These are phyloP conservation scores for Septoria petroselini DNA, from an alignment of 2,329 filamentous ascomycete genomes.

Conservation along the genomic window DNA sequence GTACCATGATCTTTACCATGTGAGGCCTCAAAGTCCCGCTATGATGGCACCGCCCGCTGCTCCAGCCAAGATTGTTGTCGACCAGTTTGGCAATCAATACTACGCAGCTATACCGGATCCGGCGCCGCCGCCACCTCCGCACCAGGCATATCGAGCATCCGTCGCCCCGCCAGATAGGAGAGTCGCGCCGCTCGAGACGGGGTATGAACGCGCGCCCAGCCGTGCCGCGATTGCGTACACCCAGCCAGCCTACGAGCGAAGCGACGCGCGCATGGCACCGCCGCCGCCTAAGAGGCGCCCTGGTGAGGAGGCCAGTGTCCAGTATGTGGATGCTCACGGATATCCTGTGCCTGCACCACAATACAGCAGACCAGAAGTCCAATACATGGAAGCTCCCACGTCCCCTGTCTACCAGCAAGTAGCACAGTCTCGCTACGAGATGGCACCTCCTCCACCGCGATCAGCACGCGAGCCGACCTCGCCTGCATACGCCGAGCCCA, in stretches of 20 bases:
- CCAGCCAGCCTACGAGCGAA: constrained; percentile 43
- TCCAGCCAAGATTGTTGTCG: constrained; percentile 65
- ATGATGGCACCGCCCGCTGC: constrained; percentile 47
- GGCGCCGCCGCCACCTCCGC: constrained; percentile 24
- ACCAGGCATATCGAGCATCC: constrained; percentile 49
- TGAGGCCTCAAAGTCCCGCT: constrained; percentile 40
- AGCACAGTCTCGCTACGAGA: constrained; percentile 22
- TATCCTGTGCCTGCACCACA: constrained; percentile 26
- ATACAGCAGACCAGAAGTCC: constrained; percentile 15
- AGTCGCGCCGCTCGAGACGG: constrained; percentile 40
- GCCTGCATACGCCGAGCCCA: constrained; percentile 25
- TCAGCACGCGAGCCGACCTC: constrained; percentile 39
- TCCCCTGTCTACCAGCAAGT: constrained; percentile 32
- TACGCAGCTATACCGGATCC: constrained; percentile 53
- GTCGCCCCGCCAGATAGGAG: constrained; percentile 42
- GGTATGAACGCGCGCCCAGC: constrained; percentile 60
- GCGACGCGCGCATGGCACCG: constrained; percentile 34
- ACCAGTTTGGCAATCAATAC: constrained; percentile 81
- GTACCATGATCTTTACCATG: constrained; percentile 36
- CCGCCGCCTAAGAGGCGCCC: constrained; percentile 27
- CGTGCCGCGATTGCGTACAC: constrained; percentile 41
- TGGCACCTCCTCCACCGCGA: constrained; percentile 23
- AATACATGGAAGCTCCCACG: constrained; percentile 29
- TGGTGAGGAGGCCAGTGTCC: constrained; percentile 26
- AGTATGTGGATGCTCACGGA: constrained; percentile 33